Conservation (phyloP, 2,329 filamentous ascomycete species). For the Alternaria postmessia region DNA sequence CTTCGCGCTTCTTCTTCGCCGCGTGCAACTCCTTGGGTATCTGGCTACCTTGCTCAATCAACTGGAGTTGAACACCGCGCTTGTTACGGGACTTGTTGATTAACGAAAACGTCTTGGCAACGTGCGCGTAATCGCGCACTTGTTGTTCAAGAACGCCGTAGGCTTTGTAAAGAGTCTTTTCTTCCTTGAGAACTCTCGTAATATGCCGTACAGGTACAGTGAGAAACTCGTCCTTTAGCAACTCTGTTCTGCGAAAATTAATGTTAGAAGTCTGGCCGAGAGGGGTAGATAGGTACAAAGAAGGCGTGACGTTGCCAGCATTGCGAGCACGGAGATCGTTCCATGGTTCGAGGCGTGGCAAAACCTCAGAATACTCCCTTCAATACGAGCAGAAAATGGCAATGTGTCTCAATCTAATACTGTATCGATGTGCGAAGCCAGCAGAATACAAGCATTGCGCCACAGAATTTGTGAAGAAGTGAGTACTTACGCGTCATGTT, state of each 20-base stretch:
- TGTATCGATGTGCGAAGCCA: neutral
- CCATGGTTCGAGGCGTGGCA: slow-evolving; percentile 5
- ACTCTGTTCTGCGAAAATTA: slow-evolving; percentile 27
- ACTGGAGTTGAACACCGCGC: slow-evolving; percentile 24
- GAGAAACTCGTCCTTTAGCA: slow-evolving; percentile 55
- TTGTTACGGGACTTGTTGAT: slow-evolving; percentile 31
- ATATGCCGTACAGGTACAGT: slow-evolving; percentile 50
- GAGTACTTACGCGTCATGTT: slow-evolving; percentile 41
- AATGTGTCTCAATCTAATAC: neutral
- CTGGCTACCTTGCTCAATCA: slow-evolving; percentile 35
- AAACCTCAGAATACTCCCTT: slow-evolving; percentile 4
- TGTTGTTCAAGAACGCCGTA: slow-evolving; percentile 47
- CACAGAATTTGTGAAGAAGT: neutral
- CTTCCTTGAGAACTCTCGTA: slow-evolving; percentile 34
- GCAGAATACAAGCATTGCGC: neutral
- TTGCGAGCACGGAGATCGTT: neutral
- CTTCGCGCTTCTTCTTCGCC: slow-evolving; percentile 39
- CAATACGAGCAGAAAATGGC: slow-evolving; percentile 6
- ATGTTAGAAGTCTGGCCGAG: slow-evolving; percentile 18
- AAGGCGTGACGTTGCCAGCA: neutral
- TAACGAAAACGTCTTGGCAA: slow-evolving; percentile 27
- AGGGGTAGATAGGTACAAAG: neutral
- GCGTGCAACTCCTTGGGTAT: slow-evolving; percentile 43
- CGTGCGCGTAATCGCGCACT: slow-evolving; percentile 30
- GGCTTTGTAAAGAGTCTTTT: slow-evolving; percentile 51